These are phyloP conservation scores for Pyrrhoderma noxium DNA, from an alignment of 1,284 basidiomycete species.

Conservation along the genomic window DNA sequence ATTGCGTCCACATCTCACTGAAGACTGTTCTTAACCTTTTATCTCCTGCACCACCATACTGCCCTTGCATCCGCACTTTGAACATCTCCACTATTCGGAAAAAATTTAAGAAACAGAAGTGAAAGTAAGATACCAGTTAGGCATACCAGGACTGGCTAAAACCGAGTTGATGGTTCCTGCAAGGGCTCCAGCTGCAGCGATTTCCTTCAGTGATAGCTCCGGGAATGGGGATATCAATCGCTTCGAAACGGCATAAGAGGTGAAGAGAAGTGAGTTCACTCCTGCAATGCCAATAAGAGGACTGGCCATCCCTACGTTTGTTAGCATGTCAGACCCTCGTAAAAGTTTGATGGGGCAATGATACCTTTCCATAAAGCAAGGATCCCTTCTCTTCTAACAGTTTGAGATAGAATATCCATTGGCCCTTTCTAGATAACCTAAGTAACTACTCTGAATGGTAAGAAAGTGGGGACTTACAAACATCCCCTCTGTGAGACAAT, in stretches of 20 bases:
- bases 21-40: slow-evolving; percentile 69
- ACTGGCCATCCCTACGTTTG: slow-evolving; percentile 71
- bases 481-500: slow-evolving; percentile 51
- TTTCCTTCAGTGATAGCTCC: slow-evolving; percentile 71
- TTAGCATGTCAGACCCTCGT: neutral
- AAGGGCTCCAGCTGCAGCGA: slow-evolving; percentile 80
- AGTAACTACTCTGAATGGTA: neutral
- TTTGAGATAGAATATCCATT: slow-evolving; percentile 80
- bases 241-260: slow-evolving; percentile 77
- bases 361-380: slow-evolving; percentile 88
- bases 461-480: slow-evolving; percentile 49
- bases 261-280: slow-evolving; percentile 93
- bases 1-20: slow-evolving; percentile 76
- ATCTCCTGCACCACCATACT: slow-evolving; percentile 72
- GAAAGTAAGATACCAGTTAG: neutral
- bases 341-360: slow-evolving; percentile 8
- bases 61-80: slow-evolving; percentile 96
- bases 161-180: slow-evolving; percentile 88
- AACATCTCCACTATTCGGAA: slow-evolving; percentile 70
- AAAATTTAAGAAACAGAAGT: neutral
- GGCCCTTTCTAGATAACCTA: slow-evolving; percentile 68
- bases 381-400: slow-evolving; percentile 80
- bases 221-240: slow-evolving; percentile 85
- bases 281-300: slow-evolving; percentile 93
- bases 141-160: slow-evolving; percentile 77